A percentile compares a stretch with the other conserved stretches of the same genome.
phyloP scores from a whole-genome alignment of 2,329 filamentous ascomycete species.

The Penicillium aurantiogriseum region DNA sequence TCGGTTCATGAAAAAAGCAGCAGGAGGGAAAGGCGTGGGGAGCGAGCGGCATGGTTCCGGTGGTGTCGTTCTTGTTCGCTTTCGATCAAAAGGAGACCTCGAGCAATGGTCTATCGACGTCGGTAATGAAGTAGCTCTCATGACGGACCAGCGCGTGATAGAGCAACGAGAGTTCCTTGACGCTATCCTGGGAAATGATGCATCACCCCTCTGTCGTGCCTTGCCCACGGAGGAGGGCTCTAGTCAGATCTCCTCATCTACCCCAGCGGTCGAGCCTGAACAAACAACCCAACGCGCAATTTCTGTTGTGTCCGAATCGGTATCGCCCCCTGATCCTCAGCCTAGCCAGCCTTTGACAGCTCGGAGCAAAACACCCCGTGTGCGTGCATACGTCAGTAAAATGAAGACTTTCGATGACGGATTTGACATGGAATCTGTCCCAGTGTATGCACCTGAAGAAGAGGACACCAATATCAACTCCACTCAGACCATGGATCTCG shows the following conservation, averaged over 20 bases:
- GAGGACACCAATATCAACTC: conserved; percentile 14
- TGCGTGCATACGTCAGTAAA: conserved; percentile 37
- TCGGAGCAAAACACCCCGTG: conserved; percentile 25
- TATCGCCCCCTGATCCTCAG: background rate
- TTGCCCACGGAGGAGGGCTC: conserved; percentile 56
- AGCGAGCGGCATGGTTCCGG: conserved; percentile 65
- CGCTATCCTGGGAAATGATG: conserved; percentile 78
- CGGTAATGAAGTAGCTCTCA: conserved; percentile 65
- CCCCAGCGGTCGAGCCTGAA: background rate
- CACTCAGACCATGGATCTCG: conserved; percentile 24
- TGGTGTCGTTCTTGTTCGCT: conserved; percentile 72
- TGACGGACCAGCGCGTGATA: conserved; percentile 76
- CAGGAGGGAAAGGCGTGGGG: conserved; percentile 70
- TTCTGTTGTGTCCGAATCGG: background rate
- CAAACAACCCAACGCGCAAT: background rate
- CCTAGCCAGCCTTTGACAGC: conserved; percentile 7
- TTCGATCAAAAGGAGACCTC: conserved; percentile 58
- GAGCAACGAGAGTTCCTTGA: conserved; percentile 91
- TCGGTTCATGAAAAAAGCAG: conserved; percentile 69
- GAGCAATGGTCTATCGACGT: conserved; percentile 69
- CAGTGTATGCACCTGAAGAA: conserved; percentile 34
- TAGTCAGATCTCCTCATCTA: conserved; percentile 18
- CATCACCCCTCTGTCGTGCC: conserved; percentile 66
- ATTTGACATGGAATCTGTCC: conserved; percentile 49
- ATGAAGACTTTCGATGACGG: conserved; percentile 74